phyloP scores from a whole-genome alignment of 768 basidiomycete genomes.

The Mycena metata region DNA sequence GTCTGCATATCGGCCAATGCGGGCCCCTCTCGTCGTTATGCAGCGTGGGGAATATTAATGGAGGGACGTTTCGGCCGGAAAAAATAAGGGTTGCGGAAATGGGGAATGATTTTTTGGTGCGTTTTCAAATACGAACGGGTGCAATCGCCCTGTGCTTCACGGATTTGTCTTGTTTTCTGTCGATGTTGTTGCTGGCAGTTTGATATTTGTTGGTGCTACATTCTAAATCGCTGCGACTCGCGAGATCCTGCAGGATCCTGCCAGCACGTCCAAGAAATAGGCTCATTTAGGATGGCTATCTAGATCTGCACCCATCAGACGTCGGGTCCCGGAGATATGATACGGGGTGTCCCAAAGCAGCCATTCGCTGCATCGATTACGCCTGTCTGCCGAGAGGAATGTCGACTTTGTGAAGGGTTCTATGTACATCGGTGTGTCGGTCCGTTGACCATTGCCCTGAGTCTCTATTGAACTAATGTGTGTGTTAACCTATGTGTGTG shows the following conservation, averaged over 20 bases:
- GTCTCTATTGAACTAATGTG: background rate
- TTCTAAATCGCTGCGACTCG: constrained; percentile 2
- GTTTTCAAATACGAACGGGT: background rate
- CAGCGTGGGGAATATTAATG: constrained; percentile 11
- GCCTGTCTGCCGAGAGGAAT: constrained; percentile 3
- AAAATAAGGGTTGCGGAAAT: background rate
- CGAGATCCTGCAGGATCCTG: constrained; percentile 4
- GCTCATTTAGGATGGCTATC: background rate
- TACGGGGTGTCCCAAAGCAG: constrained; percentile 21
- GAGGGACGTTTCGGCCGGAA: background rate
- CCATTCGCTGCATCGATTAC: constrained; percentile 21
- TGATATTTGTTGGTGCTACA: background rate
- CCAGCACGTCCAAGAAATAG: too few relatives aligned
- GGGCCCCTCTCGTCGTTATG: constrained; percentile 11
- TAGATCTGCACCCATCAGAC: constrained; percentile 31
- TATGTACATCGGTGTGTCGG: constrained; percentile 18
- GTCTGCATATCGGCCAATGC: constrained; percentile 8
- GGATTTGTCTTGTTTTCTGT: background rate
- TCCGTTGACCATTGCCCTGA: too few relatives aligned
- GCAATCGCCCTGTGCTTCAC: background rate
- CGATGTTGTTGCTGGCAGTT: constrained; percentile 1
- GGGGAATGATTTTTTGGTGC: constrained; percentile 5
- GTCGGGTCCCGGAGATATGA: constrained; percentile 40
- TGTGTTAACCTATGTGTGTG: background rate
- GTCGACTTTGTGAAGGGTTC: background rate